These are phyloP conservation scores for Stephania japonica DNA, from an alignment of 164 flowering plant species.

Conservation along the genomic window DNA sequence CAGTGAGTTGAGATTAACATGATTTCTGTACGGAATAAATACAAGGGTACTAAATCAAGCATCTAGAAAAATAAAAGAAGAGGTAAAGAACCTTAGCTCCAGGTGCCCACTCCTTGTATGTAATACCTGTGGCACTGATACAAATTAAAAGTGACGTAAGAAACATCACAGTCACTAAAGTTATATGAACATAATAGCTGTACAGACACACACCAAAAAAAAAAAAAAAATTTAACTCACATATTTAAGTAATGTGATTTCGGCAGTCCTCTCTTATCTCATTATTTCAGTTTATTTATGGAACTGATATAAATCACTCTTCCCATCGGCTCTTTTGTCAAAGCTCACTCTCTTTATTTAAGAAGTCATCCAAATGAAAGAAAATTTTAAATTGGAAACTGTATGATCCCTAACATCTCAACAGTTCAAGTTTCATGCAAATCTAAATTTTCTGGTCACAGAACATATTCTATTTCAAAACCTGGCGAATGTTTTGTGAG, in stretches of 20 bases:
- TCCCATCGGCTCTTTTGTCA: no score
- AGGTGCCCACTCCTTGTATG: constrained; percentile 99
- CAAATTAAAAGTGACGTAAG: constrained; percentile 15
- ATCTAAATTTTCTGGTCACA: background rate
- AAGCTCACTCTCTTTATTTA: no score
- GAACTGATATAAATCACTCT: background rate
- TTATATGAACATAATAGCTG: no score
- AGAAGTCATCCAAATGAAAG: background rate
- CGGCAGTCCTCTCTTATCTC: background rate
- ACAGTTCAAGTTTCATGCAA: background rate
- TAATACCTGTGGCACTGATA: constrained; percentile 73
- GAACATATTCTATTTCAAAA: background rate
- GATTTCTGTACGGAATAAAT: background rate
- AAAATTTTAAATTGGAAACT: no score
- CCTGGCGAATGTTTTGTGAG: background rate
- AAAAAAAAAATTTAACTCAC: no score
- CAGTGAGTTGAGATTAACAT: background rate
- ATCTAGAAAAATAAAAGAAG: background rate
- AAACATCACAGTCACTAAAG: background rate
- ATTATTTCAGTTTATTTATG: background rate
- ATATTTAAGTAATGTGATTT: background rate
- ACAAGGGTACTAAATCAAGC: background rate
- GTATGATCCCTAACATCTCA: background rate
- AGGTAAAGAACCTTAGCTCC: constrained; percentile 81
- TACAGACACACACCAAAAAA: no score